Base-by-base conservation (phyloP, 2,329 filamentous ascomycete species). In the Chaetomium sp. region DNA sequence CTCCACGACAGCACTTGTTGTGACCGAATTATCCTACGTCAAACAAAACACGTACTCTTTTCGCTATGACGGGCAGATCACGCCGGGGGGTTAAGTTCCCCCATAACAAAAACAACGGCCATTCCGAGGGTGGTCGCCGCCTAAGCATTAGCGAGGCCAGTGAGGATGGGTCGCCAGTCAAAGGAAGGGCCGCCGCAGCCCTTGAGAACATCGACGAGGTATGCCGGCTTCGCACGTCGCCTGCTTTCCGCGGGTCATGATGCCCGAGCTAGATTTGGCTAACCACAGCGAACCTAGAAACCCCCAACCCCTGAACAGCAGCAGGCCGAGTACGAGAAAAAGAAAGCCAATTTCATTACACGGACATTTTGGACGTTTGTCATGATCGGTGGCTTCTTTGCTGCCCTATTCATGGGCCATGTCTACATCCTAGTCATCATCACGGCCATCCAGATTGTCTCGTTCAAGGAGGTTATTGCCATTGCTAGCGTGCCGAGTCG, bases 401-500 rank as follows among this genome's bases (percentile, higher is more conserved):
- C 83, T 55, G 84, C 89, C 62, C 88, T 99, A 73, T 95, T 96
- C 76, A 89, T 91, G 67, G 94, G 94, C 59, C 94, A 99, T 74
- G 91, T 99, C 71, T 99, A 97, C 78, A 88, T 99, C 70, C 90
- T 99, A 69, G 85, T 85, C 66, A 85, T 96, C 69, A 88, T 96
- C 65, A 97, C 94, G 34, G 88, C 88, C 49, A 81, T 99, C 59
- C 94, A 99, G 74, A 92, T 99, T 70, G 82, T 99, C 65, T 96
- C 89, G 55, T 99, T 97, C 83, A 97, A 96, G 77, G 94, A 99
- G 74, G 94, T 99, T 67, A 97, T 99, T 69, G 91, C 92, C 61
- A 97, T 99, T 67, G 88, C 92, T 64, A 95, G 92, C 70, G 90
- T 97, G 6, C 91, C 94, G 53, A 95, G 89, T 71, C 86, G 88